A percentile compares a stretch with the other conserved stretches of the same genome.
Evolutionary conservation across 192 early-diverging fungal species (phyloP).

Genomic region (Podila epicladia): DNA sequence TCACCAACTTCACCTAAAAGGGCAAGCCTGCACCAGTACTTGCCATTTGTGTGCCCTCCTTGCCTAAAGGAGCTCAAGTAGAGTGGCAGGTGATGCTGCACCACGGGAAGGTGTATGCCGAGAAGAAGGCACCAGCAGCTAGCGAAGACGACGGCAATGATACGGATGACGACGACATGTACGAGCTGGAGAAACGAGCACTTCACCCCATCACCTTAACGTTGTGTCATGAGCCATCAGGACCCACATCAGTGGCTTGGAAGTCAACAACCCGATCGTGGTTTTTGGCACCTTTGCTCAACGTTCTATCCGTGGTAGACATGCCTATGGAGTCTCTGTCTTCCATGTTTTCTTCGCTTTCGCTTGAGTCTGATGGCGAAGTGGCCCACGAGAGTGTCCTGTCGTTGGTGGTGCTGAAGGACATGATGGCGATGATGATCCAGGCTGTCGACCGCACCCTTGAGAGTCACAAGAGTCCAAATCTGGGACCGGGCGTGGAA

Average conservation of each 20-base stretch:
- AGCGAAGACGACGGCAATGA: constrained; percentile 30
- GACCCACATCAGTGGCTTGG: constrained; percentile 4
- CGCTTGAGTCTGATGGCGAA: not conserved
- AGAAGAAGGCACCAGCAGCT: constrained; percentile 4
- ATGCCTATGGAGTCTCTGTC: constrained; percentile 5
- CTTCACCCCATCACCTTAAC: constrained; percentile 12
- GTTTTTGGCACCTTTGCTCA: constrained; percentile 31
- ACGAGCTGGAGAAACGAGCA: constrained; percentile 30
- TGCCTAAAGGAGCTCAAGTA: constrained; percentile 68
- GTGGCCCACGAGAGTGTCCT: not conserved
- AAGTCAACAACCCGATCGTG: constrained; percentile 26
- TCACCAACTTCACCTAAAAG: constrained; percentile 1
- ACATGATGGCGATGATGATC: constrained; percentile 36
- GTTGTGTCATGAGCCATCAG: constrained; percentile 13
- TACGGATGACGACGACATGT: constrained; percentile 41
- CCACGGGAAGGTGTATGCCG: constrained; percentile 41
- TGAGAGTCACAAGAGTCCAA: not conserved
- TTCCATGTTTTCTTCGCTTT: constrained; percentile 7
- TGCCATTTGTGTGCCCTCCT: constrained; percentile 65
- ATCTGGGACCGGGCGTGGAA: constrained; percentile 24
- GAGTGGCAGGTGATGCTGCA: constrained; percentile 74
- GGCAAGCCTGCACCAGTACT: constrained; percentile 49
- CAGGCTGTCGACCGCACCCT: constrained; percentile 29
- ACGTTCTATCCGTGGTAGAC: constrained; percentile 12
- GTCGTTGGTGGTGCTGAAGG: not conserved